Evolutionary conservation across 257 asterid genomes (phyloP).

Genomic region (Eustoma russellianum): DNA sequence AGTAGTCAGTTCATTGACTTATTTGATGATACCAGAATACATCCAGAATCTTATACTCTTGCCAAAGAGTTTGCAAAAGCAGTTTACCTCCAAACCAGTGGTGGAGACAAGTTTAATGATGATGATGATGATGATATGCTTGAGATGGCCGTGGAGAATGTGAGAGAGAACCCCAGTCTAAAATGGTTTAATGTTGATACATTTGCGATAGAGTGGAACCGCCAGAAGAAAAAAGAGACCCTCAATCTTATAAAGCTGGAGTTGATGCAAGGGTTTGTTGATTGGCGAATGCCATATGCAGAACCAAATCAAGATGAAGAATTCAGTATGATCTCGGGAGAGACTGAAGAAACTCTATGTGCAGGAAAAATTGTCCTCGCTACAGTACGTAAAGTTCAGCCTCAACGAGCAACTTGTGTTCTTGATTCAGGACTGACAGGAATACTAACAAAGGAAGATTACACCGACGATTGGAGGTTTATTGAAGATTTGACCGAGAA

Average conservation of each 20-base stretch:
- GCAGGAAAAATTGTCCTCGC: conserved; percentile 94
- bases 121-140: conserved; percentile 74
- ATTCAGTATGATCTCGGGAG: conserved; percentile 87
- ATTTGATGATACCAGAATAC: conserved; percentile 92
- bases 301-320: conserved; percentile 86
- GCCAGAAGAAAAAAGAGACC: conserved; percentile 61
- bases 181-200: conserved; percentile 54
- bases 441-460: conserved; percentile 73
- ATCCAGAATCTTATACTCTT: conserved; percentile 84
- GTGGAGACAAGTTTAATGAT: conserved; percentile 70
- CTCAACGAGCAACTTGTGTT: conserved; percentile 60
- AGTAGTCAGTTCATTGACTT: conserved; percentile 79
- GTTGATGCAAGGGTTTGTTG: conserved; percentile 90
- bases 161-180: conserved; percentile 79
- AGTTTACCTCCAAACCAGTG: conserved; percentile 63
- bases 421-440: conserved; percentile 94
- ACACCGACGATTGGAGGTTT: conserved; percentile 55
- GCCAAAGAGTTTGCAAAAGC: conserved; percentile 93
- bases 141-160: conserved; percentile 95
- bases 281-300: conserved; percentile 60
- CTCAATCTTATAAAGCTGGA: conserved; percentile 77
- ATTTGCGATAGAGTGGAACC: conserved; percentile 60
- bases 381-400: conserved; percentile 77
- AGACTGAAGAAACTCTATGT: conserved; percentile 68
- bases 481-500: conserved; percentile 63